Evolutionary conservation across 2,329 filamentous ascomycete species (phyloP).

Genomic region (Colletotrichum destructivum): DNA sequence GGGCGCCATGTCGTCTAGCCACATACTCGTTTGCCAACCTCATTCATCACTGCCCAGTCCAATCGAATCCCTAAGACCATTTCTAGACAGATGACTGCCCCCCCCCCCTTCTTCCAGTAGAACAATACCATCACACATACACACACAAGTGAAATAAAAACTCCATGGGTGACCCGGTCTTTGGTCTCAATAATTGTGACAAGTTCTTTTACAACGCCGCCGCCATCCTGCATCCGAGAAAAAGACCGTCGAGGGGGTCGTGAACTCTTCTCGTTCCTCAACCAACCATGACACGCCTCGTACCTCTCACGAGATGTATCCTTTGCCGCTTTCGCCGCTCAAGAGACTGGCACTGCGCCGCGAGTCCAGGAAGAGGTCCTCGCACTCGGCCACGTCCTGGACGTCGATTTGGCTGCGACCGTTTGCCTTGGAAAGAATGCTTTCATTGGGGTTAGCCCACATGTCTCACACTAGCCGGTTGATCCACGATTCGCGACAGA

Average conservation of each 20-base stretch:
- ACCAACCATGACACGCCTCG: conserved; percentile 30
- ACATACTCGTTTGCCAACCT: conserved; percentile 20
- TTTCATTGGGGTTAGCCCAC: conserved; percentile 55
- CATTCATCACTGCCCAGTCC: conserved; percentile 8
- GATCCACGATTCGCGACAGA: conserved; percentile 30
- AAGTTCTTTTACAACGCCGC: conserved; percentile 43
- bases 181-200: conserved; percentile 36
- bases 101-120: neutral
- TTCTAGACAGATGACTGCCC: conserved; percentile 7
- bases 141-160: conserved; percentile 4
- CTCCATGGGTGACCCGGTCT: conserved; percentile 28
- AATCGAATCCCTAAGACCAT: conserved; percentile 12
- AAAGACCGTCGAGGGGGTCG: conserved; percentile 14
- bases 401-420: conserved; percentile 83
- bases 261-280: conserved; percentile 28
- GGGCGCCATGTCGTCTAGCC: conserved; percentile 12
- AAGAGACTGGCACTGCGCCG: conserved; percentile 82
- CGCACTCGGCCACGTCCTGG: conserved; percentile 84
- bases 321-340: conserved; percentile 72
- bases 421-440: conserved; percentile 90
- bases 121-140: conserved; percentile 6
- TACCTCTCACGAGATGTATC: conserved; percentile 73
- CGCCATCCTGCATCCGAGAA: conserved; percentile 32
- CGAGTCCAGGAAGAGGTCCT: conserved; percentile 87
- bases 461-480: conserved; percentile 49